Evolutionary conservation across 2,329 filamentous ascomycete genomes (phyloP), one percentile per base, ranked within the genome.

Genomic region (Helotiales sp.): DNA sequence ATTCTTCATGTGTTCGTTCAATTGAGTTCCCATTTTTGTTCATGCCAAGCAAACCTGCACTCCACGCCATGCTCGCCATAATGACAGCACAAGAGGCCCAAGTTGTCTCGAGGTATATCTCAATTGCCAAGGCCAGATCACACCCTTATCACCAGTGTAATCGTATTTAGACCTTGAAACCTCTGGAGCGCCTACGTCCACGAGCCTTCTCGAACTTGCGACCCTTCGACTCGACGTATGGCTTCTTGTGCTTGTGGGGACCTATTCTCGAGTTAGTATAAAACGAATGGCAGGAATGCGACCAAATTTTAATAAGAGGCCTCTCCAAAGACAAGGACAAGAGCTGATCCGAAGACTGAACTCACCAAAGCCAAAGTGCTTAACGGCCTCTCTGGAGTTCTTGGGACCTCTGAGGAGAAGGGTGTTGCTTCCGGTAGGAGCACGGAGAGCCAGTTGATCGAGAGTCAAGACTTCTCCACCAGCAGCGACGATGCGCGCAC

Each of bases 131-230:
- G 71, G 57, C 70, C 69, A 69, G 63, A 71, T 50, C 64, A 66
- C 65, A 73, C 68, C 62, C 63, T 57, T 24, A 68, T 65, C 64
- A 64, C 59, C 60, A 65, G 37, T 65, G 61, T 62, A 40, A 69
- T 63, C 30, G 58, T 37, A 70, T 82, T 93, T 97, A 99, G 82
- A 99, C 96, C 93, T 99, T 99, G 94, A 99, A 99, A 89, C 96
- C 96, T 80, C 92, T 90, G 79, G 94, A 98, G 83, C 93, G 88
- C 91, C 96, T 96, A 86, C 96, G 94, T 85, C 96, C 96, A 96
- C 96, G 94, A 80, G 94, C 96, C 80, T 90, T 89, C 91, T 99
- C 96, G 88, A 99, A 99, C 89, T 99, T 99, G 86, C 96, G 92
- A 80, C 96, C 96, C 92, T 99, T 99, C 88, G 93, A 97, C 85